Evolutionary conservation across 352 stramenopile genomes (phyloP), one percentile per base, ranked within the genome.

Genomic region (Globisporangium abappressorium): DNA sequence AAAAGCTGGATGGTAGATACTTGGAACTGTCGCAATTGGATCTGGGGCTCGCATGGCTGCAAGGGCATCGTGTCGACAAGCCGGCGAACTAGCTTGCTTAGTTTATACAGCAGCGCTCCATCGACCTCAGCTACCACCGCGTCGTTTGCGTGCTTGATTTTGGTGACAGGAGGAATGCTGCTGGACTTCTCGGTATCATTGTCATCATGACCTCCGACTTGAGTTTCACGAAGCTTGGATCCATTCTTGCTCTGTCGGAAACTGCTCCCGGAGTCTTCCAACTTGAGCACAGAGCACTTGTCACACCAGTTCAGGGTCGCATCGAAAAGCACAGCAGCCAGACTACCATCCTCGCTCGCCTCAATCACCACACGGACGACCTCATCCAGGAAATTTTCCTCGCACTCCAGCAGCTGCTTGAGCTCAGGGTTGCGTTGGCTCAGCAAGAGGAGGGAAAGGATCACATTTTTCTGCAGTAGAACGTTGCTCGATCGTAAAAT

Each of bases 401-500:
- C 56, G n/a, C n/a, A n/a, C 8, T 47, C 28, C 38, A 69, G 41
- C 54, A 33, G 22, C 1, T 33, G 34, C 38, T 61, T 43, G 46
- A 65, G 47, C 24, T 43, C 57, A n/a, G 43, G 5, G 24, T n/a
- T 33, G n/a, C 24, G 26, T 34, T 24, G 65, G 22, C 30, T 60
- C 15, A 70, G 0, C 18, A 65, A 18, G 5, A 66, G 28, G 26
- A 70, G 51, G 6, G 57, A 60, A 15, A 70, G 47, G 9, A 70
- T 12, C 47, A 70, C 46, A 34, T 66, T 70, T 28, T 60, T 65
- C 36, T 70, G 57, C 65, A 70, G 30, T 14, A 70, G 36, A 12
- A 61, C 47, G 43, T 70, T 70, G 65, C 57, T 70, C 9, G 57
- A 65, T 14, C 65, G 65, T 22, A 65, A 24, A 5, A 70, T 20